A percentile compares a stretch with the other conserved stretches of the same genome.
Conservation (phyloP, 2,329 filamentous ascomycete species). For the Colletotrichum chrysophilum region DNA sequence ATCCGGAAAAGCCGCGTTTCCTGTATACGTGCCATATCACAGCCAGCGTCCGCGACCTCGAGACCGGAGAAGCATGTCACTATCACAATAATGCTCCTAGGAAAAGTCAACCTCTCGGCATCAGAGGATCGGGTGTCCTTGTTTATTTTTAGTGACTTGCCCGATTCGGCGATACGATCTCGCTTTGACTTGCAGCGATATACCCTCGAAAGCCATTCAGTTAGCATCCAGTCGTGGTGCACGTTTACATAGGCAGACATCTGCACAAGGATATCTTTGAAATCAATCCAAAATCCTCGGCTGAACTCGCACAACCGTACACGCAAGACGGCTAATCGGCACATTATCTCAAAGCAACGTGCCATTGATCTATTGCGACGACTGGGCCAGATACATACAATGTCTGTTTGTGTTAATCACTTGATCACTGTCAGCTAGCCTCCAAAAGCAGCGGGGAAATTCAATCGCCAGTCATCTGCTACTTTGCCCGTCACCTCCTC, state of each 20-base stretch:
- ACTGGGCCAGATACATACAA: neutral
- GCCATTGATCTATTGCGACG: neutral
- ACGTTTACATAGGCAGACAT: neutral
- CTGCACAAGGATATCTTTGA: neutral
- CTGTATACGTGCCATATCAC: neutral
- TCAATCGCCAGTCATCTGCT: neutral
- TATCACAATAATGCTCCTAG: neutral
- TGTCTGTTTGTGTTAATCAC: neutral
- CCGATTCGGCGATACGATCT: neutral
- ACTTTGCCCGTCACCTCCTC: neutral
- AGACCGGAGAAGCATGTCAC: neutral
- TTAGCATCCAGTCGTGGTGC: neutral
- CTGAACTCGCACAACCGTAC: neutral
- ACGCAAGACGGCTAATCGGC: neutral
- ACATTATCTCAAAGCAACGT: neutral
- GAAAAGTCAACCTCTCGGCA: neutral
- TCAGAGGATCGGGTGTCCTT: neutral
- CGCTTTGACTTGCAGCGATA: neutral
- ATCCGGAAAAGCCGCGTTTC: neutral
- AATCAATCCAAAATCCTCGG: neutral
- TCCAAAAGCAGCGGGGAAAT: neutral
- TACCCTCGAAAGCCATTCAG: neutral
- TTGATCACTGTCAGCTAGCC: neutral
- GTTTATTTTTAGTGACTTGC: neutral
- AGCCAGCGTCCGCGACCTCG: neutral